A percentile compares a stretch with the other conserved stretches of the same genome.
phyloP scores from a whole-genome alignment of 495 filamentous ascomycete genomes.

The Articulospora tetracladia region DNA sequence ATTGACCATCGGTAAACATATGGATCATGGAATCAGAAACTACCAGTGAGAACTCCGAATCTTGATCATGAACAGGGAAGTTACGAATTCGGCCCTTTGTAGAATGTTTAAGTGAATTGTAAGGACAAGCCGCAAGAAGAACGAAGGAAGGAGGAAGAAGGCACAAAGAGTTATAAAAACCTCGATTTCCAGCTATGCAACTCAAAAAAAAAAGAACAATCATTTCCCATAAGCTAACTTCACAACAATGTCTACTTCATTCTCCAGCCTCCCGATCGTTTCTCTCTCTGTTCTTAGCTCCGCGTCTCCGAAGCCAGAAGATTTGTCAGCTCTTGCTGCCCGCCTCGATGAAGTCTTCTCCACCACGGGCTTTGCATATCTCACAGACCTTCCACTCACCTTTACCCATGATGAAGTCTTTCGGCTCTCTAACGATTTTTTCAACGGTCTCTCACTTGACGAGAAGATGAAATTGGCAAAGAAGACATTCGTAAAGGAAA shows the following conservation, averaged over 20 bases:
- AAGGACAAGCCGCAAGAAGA: too few relatives aligned
- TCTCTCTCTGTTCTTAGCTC: slow-evolving; percentile 32
- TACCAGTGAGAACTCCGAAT: too few relatives aligned
- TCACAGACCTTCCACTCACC: slow-evolving; percentile 36
- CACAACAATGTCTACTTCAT: slow-evolving; percentile 23
- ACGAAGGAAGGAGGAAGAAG: too few relatives aligned
- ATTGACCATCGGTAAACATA: not conserved
- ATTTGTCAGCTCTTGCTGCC: slow-evolving; percentile 25
- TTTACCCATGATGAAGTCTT: slow-evolving; percentile 40
- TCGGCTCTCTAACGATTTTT: slow-evolving; percentile 37
- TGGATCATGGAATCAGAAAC: not conserved
- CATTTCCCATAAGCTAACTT: not conserved
- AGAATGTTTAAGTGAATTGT: too few relatives aligned
- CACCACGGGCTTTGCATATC: slow-evolving; percentile 44
- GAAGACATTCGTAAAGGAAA: slow-evolving; percentile 32
- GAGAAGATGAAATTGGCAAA: slow-evolving; percentile 41
- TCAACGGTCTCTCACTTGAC: slow-evolving; percentile 25
- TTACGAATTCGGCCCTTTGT: too few relatives aligned
- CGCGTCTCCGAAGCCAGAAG: slow-evolving; percentile 16
- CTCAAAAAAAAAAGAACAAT: not conserved
- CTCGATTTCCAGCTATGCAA: not conserved
- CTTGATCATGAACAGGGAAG: too few relatives aligned
- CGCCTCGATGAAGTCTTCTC: slow-evolving; percentile 38
- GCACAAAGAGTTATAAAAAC: too few relatives aligned
- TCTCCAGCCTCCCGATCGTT: slow-evolving; percentile 40